phyloP scores from a whole-genome alignment of 345 rosid species.

The Arabis alpina region DNA sequence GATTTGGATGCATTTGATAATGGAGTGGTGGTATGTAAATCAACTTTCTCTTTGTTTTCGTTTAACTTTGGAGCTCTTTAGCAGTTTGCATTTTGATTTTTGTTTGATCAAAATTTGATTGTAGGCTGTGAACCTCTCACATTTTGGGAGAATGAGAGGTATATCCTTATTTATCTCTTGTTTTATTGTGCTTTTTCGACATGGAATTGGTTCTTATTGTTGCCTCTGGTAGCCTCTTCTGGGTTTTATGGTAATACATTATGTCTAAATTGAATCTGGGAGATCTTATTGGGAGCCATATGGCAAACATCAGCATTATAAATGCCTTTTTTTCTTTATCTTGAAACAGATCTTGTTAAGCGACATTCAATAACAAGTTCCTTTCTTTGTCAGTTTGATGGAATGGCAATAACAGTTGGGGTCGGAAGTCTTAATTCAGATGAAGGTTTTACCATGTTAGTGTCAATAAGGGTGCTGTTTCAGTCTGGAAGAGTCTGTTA shows the following conservation, averaged over 20 bases:
- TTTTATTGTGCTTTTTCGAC: not conserved
- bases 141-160: slow-evolving; percentile 93
- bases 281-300: slow-evolving; percentile 79
- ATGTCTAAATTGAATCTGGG: slow-evolving; percentile 68
- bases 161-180: not conserved
- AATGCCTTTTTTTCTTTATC: slow-evolving; percentile 42
- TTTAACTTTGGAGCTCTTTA: not conserved
- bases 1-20: slow-evolving; percentile 73
- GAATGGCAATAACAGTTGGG: slow-evolving; percentile 79
- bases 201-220: slow-evolving; percentile 6
- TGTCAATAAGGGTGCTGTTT: slow-evolving; percentile 65
- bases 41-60: not conserved
- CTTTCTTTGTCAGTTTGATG: slow-evolving; percentile 57
- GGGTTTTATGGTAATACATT: slow-evolving; percentile 23
- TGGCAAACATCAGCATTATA: slow-evolving; percentile 78
- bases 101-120: slow-evolving; percentile 10
- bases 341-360: slow-evolving; percentile 3
- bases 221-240: slow-evolving; percentile 35
- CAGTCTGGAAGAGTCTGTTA: slow-evolving; percentile 74
- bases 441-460: slow-evolving; percentile 78
- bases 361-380: slow-evolving; percentile 9
- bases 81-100: not conserved
- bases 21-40: slow-evolving; percentile 61
- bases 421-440: slow-evolving; percentile 72
- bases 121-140: slow-evolving; percentile 78